phyloP scores from a whole-genome alignment of 768 basidiomycete species.

The Boletus huronensis region DNA sequence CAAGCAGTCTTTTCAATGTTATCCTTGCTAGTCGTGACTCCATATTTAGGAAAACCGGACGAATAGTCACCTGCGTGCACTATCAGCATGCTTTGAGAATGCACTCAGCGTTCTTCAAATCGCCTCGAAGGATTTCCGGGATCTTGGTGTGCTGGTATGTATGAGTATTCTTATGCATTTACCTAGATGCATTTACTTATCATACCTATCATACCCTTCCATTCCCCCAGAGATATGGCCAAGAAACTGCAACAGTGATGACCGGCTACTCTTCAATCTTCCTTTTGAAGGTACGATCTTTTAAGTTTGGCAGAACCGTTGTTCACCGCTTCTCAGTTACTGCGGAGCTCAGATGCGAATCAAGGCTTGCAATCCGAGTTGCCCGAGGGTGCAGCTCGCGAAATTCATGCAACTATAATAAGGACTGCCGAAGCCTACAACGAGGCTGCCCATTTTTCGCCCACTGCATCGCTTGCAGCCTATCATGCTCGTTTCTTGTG shows the following conservation, averaged over 20 bases:
- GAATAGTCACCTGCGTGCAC: conserved; percentile 61
- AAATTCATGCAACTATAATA: conserved; percentile 63
- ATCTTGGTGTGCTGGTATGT: conserved; percentile 69
- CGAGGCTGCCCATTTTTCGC: conserved; percentile 60
- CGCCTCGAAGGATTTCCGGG: conserved; percentile 68
- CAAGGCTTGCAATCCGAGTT: conserved; percentile 58
- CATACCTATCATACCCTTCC: not conserved
- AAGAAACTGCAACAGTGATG: conserved; percentile 84
- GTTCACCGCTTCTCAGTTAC: conserved; percentile 44
- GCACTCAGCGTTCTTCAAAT: conserved; percentile 70
- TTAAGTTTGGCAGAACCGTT: not conserved
- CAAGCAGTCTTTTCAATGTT: conserved; percentile 31
- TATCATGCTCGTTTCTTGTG: conserved; percentile 79
- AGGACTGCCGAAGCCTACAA: conserved; percentile 77
- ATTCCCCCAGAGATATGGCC: conserved; percentile 65
- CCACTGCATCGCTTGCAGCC: conserved; percentile 62
- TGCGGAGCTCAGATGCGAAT: conserved; percentile 59
- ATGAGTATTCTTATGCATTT: conserved; percentile 31
- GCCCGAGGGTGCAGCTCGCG: conserved; percentile 55
- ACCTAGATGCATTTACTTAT: not conserved
- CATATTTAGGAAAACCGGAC: conserved; percentile 51
- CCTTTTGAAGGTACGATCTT: conserved; percentile 57
- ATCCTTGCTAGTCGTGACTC: not conserved
- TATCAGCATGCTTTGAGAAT: conserved; percentile 70
- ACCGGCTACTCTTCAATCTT: conserved; percentile 83